phyloP scores from a whole-genome alignment of 345 rosid species.

The Garcia nutans region DNA sequence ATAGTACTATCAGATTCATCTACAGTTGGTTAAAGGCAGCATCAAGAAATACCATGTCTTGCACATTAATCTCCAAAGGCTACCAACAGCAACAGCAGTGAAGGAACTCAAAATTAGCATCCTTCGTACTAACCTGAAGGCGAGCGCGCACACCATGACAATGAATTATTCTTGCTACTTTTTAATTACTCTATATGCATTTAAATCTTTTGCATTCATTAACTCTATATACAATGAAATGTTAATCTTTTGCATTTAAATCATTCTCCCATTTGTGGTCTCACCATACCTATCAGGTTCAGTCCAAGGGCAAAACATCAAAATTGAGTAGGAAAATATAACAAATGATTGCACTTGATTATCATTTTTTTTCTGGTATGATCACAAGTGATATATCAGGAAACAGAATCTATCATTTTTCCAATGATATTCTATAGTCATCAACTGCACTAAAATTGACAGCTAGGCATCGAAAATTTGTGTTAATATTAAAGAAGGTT shows the following conservation, averaged over 20 bases:
- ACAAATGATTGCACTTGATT: background rate
- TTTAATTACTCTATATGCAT: background rate
- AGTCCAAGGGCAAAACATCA: background rate
- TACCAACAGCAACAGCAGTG: background rate
- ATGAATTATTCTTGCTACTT: background rate
- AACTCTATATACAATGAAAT: too few relatives aligned
- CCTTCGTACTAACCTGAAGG: background rate
- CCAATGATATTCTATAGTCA: background rate
- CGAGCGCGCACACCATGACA: background rate
- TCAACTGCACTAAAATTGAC: background rate
- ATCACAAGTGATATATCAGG: constrained; percentile 3
- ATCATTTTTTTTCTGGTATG: background rate
- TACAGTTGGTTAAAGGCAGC: background rate
- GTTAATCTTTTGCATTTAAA: background rate
- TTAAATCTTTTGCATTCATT: constrained; percentile 1
- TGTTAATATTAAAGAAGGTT: background rate
- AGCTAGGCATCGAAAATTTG: constrained; percentile 2
- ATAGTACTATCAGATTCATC: constrained; percentile 9
- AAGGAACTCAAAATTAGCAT: background rate
- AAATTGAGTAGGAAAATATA: background rate
- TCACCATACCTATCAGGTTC: background rate
- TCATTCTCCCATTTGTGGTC: background rate
- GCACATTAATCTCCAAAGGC: background rate
- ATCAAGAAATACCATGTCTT: background rate
- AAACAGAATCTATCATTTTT: constrained; percentile 1